Evolutionary conservation across 148 eudicot genomes (phyloP), one percentile per base, ranked within the genome.

Genomic region (Rhododendron kiyosumense): DNA sequence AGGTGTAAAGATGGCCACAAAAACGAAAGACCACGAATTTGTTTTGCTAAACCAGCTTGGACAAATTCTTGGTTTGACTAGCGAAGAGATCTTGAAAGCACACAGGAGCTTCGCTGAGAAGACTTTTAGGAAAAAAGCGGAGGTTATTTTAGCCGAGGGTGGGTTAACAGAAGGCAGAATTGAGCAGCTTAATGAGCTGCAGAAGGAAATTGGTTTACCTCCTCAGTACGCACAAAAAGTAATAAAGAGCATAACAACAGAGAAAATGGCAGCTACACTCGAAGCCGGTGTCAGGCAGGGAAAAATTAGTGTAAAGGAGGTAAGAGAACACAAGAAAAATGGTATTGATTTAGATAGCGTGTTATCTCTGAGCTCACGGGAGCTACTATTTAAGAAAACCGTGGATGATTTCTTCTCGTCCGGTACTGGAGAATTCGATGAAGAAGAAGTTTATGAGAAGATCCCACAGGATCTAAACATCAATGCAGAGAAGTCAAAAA

Each of bases 351-450:
- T 95, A 57, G 96, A 93, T 69, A 90, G 63, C 83, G 94, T 95
- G 94, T 84, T 97, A 77, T 90, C 98, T 45, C 90, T 84, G 84
- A 90, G 93, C 75, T 85, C 94, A 81, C 88, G 98, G 32, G 96
- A 95, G 90, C 93, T 87, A 83, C 96, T 97, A 75, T 93, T 90
- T 83, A 97, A 93, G 90, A 93, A 94, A 90, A 92, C 90, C 3
- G 90, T 97, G 54, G 98, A 92, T 87, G 93, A 90, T 38, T 90
- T 97, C 74, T 95, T 97, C 89, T 95, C 98, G 46, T 94, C 98
- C 24, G 98, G 99, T 78, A 93, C 98, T 20, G 98, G 99, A 59
- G 99, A 95, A 73, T 95, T 97, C 85, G 95, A 97, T 74, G 96
- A 93, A 85, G 96, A 92, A 69, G 96, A 97, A 91, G 94, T 95